Conservation (phyloP, 805 yeast genomes). For the Schwanniomyces polymorphus region DNA sequence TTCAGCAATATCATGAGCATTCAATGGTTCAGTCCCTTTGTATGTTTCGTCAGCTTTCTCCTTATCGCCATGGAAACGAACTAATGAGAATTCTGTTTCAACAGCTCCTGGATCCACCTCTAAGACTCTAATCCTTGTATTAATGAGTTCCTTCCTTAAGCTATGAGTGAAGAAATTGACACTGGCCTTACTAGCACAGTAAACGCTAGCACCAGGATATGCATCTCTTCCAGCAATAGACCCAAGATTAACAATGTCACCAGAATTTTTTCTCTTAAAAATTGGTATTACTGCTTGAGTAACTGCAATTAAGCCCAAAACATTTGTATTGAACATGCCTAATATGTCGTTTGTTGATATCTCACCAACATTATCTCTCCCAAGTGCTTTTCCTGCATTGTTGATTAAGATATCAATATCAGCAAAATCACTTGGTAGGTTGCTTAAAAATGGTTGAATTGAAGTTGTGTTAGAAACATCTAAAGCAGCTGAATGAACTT, state of each 20-base stretch:
- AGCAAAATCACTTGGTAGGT: conserved; percentile 32
- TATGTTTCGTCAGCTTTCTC: conserved; percentile 32
- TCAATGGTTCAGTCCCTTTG: conserved; percentile 33
- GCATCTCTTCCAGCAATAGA: conserved; percentile 39
- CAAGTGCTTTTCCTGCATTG: conserved; percentile 43
- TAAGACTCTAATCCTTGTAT: conserved; percentile 34
- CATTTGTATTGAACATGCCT: conserved; percentile 40
- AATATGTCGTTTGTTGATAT: conserved; percentile 27
- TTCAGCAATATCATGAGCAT: conserved; percentile 39
- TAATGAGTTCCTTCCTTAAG: conserved; percentile 37
- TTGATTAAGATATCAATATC: conserved; percentile 39
- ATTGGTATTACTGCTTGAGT: conserved; percentile 39
- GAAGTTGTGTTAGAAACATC: conserved; percentile 29
- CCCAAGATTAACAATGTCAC: conserved; percentile 38
- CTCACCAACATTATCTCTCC: conserved; percentile 30
- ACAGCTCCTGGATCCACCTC: conserved; percentile 45
- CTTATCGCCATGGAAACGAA: conserved; percentile 33
- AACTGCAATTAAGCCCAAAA: conserved; percentile 33
- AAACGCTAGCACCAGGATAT: conserved; percentile 38
- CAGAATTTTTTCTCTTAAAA: conserved; percentile 34
- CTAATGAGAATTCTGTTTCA: conserved; percentile 37
- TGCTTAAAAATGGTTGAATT: conserved; percentile 26
- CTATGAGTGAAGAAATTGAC: conserved; percentile 32
- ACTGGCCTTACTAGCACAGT: conserved; percentile 41
- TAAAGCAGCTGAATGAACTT: conserved; percentile 28